A percentile compares a stretch with the other conserved stretches of the same genome.
Evolutionary conservation across 2,329 filamentous ascomycete species (phyloP).

Genomic region (Claviceps fusiformis): DNA sequence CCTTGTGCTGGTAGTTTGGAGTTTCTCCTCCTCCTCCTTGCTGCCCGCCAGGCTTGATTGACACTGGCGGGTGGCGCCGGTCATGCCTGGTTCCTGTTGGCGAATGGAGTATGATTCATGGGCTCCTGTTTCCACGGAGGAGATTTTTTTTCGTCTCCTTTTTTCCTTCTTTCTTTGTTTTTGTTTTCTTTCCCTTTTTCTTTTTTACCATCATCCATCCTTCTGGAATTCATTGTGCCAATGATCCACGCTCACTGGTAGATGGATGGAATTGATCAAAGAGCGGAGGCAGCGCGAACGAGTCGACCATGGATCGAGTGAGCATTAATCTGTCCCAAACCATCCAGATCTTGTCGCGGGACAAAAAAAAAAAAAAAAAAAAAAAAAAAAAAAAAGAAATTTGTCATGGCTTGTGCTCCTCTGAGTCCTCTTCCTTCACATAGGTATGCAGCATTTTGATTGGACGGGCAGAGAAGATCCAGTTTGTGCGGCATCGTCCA

Average conservation of each 20-base stretch:
- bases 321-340: not conserved
- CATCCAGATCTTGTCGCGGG: not conserved
- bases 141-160: no score
- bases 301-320: not conserved
- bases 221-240: constrained; percentile 2
- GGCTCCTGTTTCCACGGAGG: constrained; percentile 4
- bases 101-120: not conserved
- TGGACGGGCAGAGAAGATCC: not conserved
- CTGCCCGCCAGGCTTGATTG: not conserved
- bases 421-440: no score
- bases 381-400: no score
- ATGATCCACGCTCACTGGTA: not conserved
- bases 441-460: not conserved
- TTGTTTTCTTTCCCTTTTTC: no score
- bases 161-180: no score
- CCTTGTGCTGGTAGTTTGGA: no score
- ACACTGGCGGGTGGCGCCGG: constrained; percentile 3
- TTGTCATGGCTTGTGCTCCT: not conserved
- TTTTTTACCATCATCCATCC: not conserved
- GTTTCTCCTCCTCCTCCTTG: not conserved
- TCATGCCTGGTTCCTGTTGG: constrained; percentile 3
- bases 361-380: no score
- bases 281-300: not conserved
- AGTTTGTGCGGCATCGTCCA: not conserved
- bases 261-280: not conserved